Conservation (phyloP, 257 asterid genomes). For the Plantago major region DNA sequence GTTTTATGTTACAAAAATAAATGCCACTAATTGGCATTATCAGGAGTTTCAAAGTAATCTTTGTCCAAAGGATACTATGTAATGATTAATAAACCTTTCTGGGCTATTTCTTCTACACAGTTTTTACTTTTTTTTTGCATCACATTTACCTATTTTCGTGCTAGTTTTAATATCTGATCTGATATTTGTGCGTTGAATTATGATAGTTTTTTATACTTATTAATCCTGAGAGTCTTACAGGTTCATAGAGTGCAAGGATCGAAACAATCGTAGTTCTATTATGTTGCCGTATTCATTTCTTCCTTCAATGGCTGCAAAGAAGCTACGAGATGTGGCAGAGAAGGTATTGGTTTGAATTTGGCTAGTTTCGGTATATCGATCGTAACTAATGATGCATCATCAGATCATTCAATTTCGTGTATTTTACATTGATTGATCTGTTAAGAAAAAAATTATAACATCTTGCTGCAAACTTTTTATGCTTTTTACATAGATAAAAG, state of each 20-base stretch:
- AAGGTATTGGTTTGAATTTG: constrained; percentile 40
- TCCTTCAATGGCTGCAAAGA: constrained; percentile 83
- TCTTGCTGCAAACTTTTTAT: not conserved
- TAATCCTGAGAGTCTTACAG: constrained; percentile 75
- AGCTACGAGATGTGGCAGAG: constrained; percentile 71
- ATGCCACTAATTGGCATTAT: too few species aligned
- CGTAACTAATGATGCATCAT: constrained; percentile 13
- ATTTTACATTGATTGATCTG: constrained; percentile 10
- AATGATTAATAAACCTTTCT: too few species aligned
- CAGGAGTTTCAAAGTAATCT: too few species aligned
- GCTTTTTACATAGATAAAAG: constrained; percentile 54
- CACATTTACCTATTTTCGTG: constrained; percentile 3
- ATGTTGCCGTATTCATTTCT: constrained; percentile 80
- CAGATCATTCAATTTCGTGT: not conserved
- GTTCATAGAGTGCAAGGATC: constrained; percentile 98
- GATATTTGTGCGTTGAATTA: constrained; percentile 28
- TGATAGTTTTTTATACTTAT: constrained; percentile 58
- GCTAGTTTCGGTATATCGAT: constrained; percentile 3
- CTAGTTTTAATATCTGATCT: constrained; percentile 12
- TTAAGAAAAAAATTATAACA: not conserved
- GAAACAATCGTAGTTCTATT: constrained; percentile 65
- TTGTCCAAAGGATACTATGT: not conserved
- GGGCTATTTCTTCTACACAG: not conserved
- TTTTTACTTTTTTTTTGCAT: not conserved
- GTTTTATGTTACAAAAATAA: too few species aligned